phyloP scores from a whole-genome alignment of 2,329 filamentous ascomycete species.

The Kalmusia sp. region DNA sequence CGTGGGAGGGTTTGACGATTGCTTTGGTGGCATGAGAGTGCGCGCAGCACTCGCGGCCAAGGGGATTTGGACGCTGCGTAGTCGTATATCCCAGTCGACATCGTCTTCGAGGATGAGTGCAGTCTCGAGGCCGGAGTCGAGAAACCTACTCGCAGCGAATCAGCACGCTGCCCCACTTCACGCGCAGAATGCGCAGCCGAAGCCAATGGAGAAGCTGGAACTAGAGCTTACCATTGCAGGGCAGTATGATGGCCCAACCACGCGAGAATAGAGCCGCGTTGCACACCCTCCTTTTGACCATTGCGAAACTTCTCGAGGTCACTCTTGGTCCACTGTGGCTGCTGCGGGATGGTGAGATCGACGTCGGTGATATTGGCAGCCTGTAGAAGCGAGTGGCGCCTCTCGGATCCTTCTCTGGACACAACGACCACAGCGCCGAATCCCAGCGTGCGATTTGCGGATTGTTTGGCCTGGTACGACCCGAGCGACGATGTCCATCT shows the following conservation, averaged over 20 bases:
- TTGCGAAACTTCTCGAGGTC: conserved; percentile 49
- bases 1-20: conserved; percentile 23
- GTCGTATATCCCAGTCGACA: conserved; percentile 54
- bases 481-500: conserved; percentile 36
- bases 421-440: conserved; percentile 53
- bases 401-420: conserved; percentile 47
- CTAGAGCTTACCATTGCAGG: conserved; percentile 46
- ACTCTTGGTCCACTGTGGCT: conserved; percentile 51
- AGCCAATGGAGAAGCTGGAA: not conserved
- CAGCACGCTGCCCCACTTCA: conserved; percentile 20
- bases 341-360: conserved; percentile 51
- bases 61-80: conserved; percentile 52
- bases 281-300: conserved; percentile 40
- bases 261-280: conserved; percentile 50
- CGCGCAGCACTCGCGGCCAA: conserved; percentile 50
- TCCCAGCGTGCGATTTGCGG: conserved; percentile 46
- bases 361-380: conserved; percentile 52
- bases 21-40: conserved; percentile 42
- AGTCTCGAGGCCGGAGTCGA: conserved; percentile 50
- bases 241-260: conserved; percentile 54
- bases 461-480: conserved; percentile 29
- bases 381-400: conserved; percentile 49
- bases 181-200: no score
- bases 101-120: conserved; percentile 55
- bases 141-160: conserved; percentile 42